A percentile compares a stretch with the other conserved stretches of the same genome.
Evolutionary conservation across 176 grass and related monocot genomes (phyloP).

Genomic region (Tuctoria greenei): DNA sequence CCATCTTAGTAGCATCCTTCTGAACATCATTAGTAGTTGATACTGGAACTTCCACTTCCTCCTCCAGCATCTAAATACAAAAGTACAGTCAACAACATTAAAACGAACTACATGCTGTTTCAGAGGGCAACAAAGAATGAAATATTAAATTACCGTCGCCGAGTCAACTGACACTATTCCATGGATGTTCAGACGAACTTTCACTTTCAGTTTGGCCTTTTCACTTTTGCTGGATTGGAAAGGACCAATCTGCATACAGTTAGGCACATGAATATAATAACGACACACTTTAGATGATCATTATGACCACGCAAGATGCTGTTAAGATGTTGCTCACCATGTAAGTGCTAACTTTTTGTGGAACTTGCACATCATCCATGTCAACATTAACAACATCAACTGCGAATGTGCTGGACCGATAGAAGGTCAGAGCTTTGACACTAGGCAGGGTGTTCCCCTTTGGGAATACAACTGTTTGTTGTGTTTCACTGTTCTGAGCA

Average conservation of each 20-base stretch:
- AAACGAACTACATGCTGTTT: not conserved
- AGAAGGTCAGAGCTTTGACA: constrained; percentile 63
- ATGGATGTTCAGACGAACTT: constrained; percentile 75
- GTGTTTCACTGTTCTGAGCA: constrained; percentile 43
- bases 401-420: constrained; percentile 54
- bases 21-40: constrained; percentile 39
- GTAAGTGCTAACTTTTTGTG: constrained; percentile 66
- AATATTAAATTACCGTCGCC: constrained; percentile 51
- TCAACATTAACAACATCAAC: constrained; percentile 63
- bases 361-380: constrained; percentile 20
- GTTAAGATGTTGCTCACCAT: constrained; percentile 39
- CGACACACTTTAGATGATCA: too few relatives aligned
- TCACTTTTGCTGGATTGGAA: constrained; percentile 69
- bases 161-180: constrained; percentile 66
- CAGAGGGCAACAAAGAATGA: too few relatives aligned
- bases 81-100: not conserved
- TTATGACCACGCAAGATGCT: too few relatives aligned
- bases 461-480: constrained; percentile 60
- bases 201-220: constrained; percentile 72
- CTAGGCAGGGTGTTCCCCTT: constrained; percentile 68
- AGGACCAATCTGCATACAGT: constrained; percentile 65
- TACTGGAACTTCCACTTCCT: constrained; percentile 71
- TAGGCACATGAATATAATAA: too few relatives aligned
- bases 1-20: constrained; percentile 69
- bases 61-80: constrained; percentile 74